These are phyloP conservation scores for Coelastrella sp. DNA, from an alignment of 139 green algal genomes.

Conservation along the genomic window DNA sequence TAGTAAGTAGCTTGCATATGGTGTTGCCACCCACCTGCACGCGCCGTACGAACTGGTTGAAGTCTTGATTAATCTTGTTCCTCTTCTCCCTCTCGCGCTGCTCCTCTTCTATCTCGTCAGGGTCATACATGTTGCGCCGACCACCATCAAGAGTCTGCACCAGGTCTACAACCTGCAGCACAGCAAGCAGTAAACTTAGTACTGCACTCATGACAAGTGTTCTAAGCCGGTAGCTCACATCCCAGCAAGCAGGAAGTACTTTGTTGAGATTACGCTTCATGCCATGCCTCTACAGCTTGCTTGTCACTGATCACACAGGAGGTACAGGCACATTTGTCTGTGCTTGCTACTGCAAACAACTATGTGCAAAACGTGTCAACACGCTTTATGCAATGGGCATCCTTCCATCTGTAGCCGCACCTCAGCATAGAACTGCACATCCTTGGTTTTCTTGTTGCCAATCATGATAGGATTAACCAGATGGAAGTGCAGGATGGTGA, in stretches of 20 bases:
- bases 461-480: slow-evolving; percentile 99
- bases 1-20: too few relatives aligned
- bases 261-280: too few relatives aligned
- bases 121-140: slow-evolving; percentile 91
- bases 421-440: slow-evolving; percentile 98
- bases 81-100: slow-evolving; percentile 93
- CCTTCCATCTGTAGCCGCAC: slow-evolving; percentile 41
- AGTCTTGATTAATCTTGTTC: slow-evolving; percentile 94
- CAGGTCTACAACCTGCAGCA: slow-evolving; percentile 87
- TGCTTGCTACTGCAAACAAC: too few relatives aligned
- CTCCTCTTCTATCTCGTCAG: slow-evolving; percentile 99
- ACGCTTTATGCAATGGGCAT: too few relatives aligned
- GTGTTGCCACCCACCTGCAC: slow-evolving; percentile 66
- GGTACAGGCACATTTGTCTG: too few relatives aligned
- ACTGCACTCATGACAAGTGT: too few relatives aligned
- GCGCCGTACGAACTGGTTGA: slow-evolving; percentile 67
- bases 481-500: slow-evolving; percentile 98
- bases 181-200: background rate
- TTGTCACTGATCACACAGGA: too few relatives aligned
- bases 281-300: too few relatives aligned
- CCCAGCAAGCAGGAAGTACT: background rate
- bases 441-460: slow-evolving; percentile 98
- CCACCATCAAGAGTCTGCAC: slow-evolving; percentile 94
- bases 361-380: too few relatives aligned
- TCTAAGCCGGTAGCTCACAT: background rate